Evolutionary conservation across 495 filamentous ascomycete genomes (phyloP).

Genomic region (Podospora pseudopauciseta): DNA sequence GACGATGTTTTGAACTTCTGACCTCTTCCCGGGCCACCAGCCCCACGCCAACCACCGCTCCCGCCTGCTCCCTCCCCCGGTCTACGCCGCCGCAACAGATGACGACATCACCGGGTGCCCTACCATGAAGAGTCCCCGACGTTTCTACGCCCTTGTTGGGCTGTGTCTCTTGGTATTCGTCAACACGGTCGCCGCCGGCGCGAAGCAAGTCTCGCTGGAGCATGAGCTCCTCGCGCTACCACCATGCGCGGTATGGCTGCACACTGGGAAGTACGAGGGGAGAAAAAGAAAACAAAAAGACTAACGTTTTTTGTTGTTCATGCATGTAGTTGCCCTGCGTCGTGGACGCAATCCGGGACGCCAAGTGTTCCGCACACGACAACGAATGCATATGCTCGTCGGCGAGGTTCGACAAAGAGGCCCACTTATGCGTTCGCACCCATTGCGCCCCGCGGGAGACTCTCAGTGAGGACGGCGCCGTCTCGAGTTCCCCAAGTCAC

Average conservation of each 20-base stretch:
- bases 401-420: not conserved
- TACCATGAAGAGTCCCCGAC: not conserved
- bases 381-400: not conserved
- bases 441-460: not conserved
- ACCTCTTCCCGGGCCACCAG: not conserved
- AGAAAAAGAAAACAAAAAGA: not conserved
- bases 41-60: not conserved
- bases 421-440: not conserved
- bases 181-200: not conserved
- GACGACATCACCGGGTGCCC: not conserved
- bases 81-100: not conserved
- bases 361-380: not conserved
- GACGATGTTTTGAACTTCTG: not conserved
- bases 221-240: not conserved
- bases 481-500: constrained; percentile 9
- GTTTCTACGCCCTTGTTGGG: not conserved
- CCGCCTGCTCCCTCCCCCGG: not conserved
- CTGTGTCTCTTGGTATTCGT: not conserved
- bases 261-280: too few species aligned
- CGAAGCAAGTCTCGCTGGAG: not conserved
- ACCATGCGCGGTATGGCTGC: not conserved
- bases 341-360: not conserved
- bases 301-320: not conserved
- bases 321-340: not conserved
- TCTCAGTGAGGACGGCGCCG: constrained; percentile 19